Conservation (phyloP, 208 protist genomes). For the Wallacemonas sp. region DNA sequence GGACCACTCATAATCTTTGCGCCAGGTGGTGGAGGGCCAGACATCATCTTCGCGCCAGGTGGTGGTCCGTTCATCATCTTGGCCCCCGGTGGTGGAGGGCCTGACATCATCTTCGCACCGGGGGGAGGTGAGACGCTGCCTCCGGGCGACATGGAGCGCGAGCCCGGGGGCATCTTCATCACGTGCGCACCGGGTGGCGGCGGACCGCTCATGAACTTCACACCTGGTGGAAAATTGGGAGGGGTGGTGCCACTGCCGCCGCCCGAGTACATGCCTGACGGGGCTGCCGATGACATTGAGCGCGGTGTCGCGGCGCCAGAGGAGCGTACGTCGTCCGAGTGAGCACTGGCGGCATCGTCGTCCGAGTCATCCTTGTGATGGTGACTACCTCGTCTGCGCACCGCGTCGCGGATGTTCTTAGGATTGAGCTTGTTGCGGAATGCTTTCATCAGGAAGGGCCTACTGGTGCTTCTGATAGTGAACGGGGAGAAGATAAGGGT, state of each 20-base stretch:
- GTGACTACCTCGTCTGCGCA: not conserved
- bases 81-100: constrained; percentile 1
- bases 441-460: not conserved
- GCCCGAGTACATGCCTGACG: not conserved
- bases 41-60: constrained; percentile 24
- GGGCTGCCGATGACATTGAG: not conserved
- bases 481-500: not conserved
- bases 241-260: constrained; percentile 6
- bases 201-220: constrained; percentile 9
- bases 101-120: constrained; percentile 9
- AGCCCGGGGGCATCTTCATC: constrained; percentile 13
- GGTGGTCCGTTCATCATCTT: constrained; percentile 1
- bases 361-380: not conserved
- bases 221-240: not conserved
- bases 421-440: constrained; percentile 23
- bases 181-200: constrained; percentile 7
- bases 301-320: no score
- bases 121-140: constrained; percentile 11
- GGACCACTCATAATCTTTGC: constrained; percentile 37
- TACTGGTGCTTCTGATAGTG: not conserved
- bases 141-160: constrained; percentile 8
- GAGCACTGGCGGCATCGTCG: not conserved
- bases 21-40: constrained; percentile 27
- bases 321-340: not conserved
- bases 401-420: constrained; percentile 1